Evolutionary conservation across 495 filamentous ascomycete species (phyloP).

Genomic region (Penicillium lividum): DNA sequence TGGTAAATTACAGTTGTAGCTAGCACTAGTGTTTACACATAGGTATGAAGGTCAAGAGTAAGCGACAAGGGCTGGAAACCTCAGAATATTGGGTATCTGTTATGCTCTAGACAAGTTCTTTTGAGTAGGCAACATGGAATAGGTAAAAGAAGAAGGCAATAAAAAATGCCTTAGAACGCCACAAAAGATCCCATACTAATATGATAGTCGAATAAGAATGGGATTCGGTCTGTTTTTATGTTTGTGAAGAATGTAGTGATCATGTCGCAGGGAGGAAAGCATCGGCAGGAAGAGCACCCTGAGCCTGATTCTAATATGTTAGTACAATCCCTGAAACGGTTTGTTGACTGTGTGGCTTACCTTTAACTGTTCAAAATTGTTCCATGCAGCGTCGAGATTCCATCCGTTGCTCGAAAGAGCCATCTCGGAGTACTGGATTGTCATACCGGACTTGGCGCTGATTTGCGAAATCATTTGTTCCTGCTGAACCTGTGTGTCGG

Average conservation of each 20-base stretch:
- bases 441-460: slow-evolving; percentile 70
- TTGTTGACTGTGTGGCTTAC: slow-evolving; percentile 23
- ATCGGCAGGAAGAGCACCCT: slow-evolving; percentile 40
- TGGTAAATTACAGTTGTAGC: no score
- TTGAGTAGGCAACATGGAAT: no score
- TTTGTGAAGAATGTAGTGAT: neutral
- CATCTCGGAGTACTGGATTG: slow-evolving; percentile 65
- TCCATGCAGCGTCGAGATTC: slow-evolving; percentile 68
- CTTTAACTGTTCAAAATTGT: slow-evolving; percentile 62
- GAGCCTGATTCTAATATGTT: slow-evolving; percentile 31
- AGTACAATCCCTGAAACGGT: slow-evolving; percentile 7
- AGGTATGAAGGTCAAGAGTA: no score
- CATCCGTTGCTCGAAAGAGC: slow-evolving; percentile 71
- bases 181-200: no score
- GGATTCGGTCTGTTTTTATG: neutral
- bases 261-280: slow-evolving; percentile 37
- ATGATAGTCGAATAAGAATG: neutral
- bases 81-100: no score
- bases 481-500: slow-evolving; percentile 49
- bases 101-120: no score
- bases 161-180: no score
- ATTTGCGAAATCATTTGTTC: slow-evolving; percentile 67
- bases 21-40: no score
- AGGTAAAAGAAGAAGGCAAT: no score
- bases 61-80: no score